Conservation (phyloP, 306 rosid species). For the Trifolium subterraneum region DNA sequence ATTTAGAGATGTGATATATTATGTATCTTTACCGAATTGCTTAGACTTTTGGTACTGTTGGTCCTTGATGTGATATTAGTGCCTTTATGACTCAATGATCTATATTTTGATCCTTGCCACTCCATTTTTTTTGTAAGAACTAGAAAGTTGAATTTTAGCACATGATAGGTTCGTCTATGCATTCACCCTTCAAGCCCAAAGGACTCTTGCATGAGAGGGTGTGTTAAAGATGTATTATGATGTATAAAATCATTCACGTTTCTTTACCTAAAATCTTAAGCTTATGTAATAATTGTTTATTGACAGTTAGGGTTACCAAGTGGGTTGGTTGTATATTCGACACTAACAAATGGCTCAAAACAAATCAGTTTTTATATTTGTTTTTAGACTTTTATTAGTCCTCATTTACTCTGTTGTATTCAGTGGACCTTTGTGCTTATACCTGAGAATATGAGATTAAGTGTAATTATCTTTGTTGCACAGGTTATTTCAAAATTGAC, state of each 20-base stretch:
- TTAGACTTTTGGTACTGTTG: neutral
- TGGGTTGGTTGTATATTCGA: slow-evolving; percentile 13
- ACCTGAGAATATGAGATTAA: slow-evolving; percentile 36
- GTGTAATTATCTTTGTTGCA: slow-evolving; percentile 43
- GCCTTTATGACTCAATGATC: neutral
- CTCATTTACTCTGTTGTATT: slow-evolving; percentile 21
- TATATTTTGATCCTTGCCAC: neutral
- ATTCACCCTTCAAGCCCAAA: neutral
- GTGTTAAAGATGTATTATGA: slow-evolving; percentile 15
- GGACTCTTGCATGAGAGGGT: neutral
- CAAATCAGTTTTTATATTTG: too few species aligned
- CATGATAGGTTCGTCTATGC: slow-evolving; percentile 2
- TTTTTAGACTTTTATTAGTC: neutral
- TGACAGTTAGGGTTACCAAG: slow-evolving; percentile 14
- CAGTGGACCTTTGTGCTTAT: slow-evolving; percentile 15
- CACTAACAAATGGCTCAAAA: neutral
- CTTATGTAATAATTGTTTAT: neutral
- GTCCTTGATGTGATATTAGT: slow-evolving; percentile 10
- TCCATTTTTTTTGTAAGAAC: neutral
- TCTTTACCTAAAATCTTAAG: neutral
- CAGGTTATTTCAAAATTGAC: slow-evolving; percentile 98
- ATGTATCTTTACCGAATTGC: slow-evolving; percentile 21
- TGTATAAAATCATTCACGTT: neutral
- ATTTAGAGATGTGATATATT: slow-evolving; percentile 19
- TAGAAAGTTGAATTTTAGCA: slow-evolving; percentile 16